These are phyloP conservation scores for Flaveria brownii DNA, from an alignment of 129 eudicot species.

Conservation along the genomic window DNA sequence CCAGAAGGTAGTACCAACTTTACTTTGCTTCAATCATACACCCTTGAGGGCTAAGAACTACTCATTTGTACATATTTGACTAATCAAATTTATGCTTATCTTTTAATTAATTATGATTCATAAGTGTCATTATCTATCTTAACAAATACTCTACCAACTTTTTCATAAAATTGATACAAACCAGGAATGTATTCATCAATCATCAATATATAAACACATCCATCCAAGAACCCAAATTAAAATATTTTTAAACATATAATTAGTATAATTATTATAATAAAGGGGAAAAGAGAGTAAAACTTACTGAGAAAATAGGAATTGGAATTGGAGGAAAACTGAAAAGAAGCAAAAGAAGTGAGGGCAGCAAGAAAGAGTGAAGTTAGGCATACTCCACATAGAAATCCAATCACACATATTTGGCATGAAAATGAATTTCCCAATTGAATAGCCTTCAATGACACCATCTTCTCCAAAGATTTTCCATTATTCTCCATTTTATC, in stretches of 20 bases:
- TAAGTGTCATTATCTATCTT: conserved; percentile 31
- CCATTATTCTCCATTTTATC: conserved; percentile 36
- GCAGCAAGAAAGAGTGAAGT: conserved; percentile 85
- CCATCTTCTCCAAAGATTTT: conserved; percentile 75
- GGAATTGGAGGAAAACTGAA: conserved; percentile 40
- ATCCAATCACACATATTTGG: conserved; percentile 87
- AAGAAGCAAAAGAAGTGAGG: conserved; percentile 71
- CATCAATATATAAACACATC: neutral
- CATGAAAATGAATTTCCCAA: conserved; percentile 88
- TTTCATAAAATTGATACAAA: neutral
- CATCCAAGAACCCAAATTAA: neutral
- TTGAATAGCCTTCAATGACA: conserved; percentile 80
- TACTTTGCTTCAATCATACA: conserved; percentile 40
- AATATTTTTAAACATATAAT: neutral
- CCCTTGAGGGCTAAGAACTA: conserved; percentile 16
- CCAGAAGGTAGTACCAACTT: conserved; percentile 37
- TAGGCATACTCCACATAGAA: conserved; percentile 81
- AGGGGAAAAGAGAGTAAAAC: conserved; percentile 19
- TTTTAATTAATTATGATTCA: conserved; percentile 23
- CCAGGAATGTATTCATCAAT: neutral
- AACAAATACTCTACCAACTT: conserved; percentile 23
- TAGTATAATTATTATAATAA: neutral
- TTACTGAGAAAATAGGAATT: conserved; percentile 45
- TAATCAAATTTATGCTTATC: conserved; percentile 13
- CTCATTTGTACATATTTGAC: conserved; percentile 37